Conservation (phyloP, 768 basidiomycete species). For the Astraeus odoratus region DNA sequence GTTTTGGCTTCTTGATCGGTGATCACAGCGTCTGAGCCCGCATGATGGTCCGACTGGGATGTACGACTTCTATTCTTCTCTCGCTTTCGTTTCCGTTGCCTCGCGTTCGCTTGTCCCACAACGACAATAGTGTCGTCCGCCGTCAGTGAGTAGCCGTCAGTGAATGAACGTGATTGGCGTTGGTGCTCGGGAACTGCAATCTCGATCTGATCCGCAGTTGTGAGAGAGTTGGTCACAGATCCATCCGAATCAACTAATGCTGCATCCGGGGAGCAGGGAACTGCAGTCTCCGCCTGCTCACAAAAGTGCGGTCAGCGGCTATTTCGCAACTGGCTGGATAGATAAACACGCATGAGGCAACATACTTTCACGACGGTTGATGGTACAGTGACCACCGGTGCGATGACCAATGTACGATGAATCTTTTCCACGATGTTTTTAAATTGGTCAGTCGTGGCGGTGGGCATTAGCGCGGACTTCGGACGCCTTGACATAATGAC, state of each 20-base stretch:
- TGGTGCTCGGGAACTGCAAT: constrained; percentile 69
- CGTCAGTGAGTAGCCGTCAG: constrained; percentile 13
- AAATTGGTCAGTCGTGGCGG: constrained; percentile 30
- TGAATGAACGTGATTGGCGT: constrained; percentile 29
- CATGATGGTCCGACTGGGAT: neutral
- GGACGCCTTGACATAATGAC: neutral
- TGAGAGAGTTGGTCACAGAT: constrained; percentile 17
- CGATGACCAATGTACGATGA: constrained; percentile 56
- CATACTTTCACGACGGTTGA: constrained; percentile 11
- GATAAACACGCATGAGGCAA: constrained; percentile 1
- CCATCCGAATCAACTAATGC: neutral
- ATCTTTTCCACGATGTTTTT: constrained; percentile 56
- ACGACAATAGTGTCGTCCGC: constrained; percentile 64
- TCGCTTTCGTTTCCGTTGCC: constrained; percentile 54
- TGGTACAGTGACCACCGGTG: constrained; percentile 42
- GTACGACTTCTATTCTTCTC: constrained; percentile 12
- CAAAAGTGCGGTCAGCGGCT: neutral
- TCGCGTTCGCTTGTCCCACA: constrained; percentile 57
- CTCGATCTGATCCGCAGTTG: constrained; percentile 49
- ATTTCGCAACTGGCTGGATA: neutral
- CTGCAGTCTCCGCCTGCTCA: neutral
- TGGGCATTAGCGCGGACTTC: constrained; percentile 1
- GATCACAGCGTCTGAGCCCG: constrained; percentile 4
- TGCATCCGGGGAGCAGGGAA: neutral
- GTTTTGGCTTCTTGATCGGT: constrained; percentile 17